Evolutionary conservation across 176 grass and related monocot species (phyloP).

Genomic region (Phoenix roebelenii): DNA sequence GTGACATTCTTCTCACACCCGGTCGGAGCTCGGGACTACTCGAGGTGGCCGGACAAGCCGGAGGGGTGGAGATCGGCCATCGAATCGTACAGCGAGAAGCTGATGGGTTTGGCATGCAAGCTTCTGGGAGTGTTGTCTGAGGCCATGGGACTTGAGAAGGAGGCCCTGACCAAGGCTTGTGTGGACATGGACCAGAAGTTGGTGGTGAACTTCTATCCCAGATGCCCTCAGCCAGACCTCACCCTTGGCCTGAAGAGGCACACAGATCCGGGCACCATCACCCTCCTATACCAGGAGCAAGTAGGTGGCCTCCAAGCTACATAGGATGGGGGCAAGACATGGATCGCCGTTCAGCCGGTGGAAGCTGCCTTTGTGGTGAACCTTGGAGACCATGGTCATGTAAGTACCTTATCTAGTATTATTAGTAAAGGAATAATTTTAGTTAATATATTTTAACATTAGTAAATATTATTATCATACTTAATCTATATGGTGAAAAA

Average conservation of each 20-base stretch:
- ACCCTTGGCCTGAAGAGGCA: slow-evolving; percentile 87
- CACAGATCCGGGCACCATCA: slow-evolving; percentile 93
- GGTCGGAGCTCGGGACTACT: slow-evolving; percentile 51
- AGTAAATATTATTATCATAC: too few relatives aligned
- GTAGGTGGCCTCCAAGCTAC: slow-evolving; percentile 90
- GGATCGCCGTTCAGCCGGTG: slow-evolving; percentile 84
- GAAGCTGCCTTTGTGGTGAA: slow-evolving; percentile 77
- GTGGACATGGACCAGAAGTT: slow-evolving; percentile 95
- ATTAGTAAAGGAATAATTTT: too few relatives aligned
- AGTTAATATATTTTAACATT: too few relatives aligned
- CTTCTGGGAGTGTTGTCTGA: slow-evolving; percentile 76
- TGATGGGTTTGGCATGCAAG: slow-evolving; percentile 56
- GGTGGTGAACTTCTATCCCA: slow-evolving; percentile 93
- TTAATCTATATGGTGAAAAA: too few relatives aligned
- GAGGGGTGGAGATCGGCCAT: slow-evolving; percentile 53
- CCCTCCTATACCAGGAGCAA: slow-evolving; percentile 82
- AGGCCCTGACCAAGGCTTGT: slow-evolving; percentile 50
- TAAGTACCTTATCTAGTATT: slow-evolving; percentile 14
- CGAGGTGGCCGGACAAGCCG: slow-evolving; percentile 79
- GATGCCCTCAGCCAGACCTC: slow-evolving; percentile 83
- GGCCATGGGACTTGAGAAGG: slow-evolving; percentile 62
- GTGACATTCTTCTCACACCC: slow-evolving; percentile 95
- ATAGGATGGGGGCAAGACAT: slow-evolving; percentile 59
- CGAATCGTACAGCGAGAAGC: slow-evolving; percentile 69
- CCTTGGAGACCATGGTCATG: slow-evolving; percentile 88